Conservation (phyloP, 768 basidiomycete species). For the Mycena haematopus region DNA sequence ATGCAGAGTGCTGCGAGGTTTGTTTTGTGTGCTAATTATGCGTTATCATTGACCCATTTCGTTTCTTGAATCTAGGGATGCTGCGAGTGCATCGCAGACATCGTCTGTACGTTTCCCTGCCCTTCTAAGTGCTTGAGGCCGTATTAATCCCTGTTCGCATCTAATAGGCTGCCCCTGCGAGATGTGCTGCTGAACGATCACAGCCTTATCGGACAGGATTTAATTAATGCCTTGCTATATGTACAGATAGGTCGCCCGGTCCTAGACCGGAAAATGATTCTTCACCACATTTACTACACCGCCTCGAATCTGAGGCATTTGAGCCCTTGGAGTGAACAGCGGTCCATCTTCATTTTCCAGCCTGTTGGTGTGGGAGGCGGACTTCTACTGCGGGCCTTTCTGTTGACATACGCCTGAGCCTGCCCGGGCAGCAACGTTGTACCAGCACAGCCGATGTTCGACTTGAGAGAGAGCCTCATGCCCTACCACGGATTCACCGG, state of each 20-base stretch:
- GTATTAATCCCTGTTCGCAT: background rate
- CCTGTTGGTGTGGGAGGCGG: no score
- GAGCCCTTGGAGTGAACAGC: background rate
- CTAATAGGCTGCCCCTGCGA: slow-evolving; percentile 80
- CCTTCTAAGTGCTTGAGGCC: background rate
- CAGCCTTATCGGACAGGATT: slow-evolving; percentile 28
- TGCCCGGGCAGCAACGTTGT: no score
- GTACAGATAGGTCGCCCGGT: background rate
- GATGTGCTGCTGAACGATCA: slow-evolving; percentile 68
- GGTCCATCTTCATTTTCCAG: no score
- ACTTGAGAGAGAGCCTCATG: no score
- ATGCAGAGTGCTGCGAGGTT: slow-evolving; percentile 75
- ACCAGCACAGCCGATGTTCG: no score
- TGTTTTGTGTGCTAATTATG: slow-evolving; percentile 20
- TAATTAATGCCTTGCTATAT: slow-evolving; percentile 18
- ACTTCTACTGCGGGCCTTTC: no score
- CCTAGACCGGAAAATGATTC: background rate
- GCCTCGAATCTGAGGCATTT: background rate
- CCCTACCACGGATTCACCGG: no score
- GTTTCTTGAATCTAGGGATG: slow-evolving; percentile 51
- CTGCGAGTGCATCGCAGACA: slow-evolving; percentile 74
- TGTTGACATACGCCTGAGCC: no score
- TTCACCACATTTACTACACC: background rate
- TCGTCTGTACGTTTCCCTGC: slow-evolving; percentile 60
- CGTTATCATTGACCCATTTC: background rate